A percentile compares a stretch with the other conserved stretches of the same genome.
Evolutionary conservation across 2,329 filamentous ascomycete genomes (phyloP).

Genomic region (Colletotrichum echinochloae): DNA sequence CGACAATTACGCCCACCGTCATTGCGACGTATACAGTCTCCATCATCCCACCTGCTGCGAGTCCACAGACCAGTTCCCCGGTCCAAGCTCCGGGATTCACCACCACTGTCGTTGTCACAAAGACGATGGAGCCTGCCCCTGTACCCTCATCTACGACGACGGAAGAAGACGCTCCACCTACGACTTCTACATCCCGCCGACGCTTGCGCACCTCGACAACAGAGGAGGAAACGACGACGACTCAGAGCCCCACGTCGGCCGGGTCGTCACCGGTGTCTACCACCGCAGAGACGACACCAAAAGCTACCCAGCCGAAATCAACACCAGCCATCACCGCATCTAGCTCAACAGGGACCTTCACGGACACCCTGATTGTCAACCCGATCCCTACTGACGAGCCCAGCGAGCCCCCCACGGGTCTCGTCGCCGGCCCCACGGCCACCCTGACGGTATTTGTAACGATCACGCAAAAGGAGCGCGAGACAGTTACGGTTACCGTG

Average conservation of each 20-base stretch:
- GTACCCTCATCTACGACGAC: conserved; percentile 14
- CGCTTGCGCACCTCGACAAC: conserved; percentile 20
- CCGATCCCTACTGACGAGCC: conserved; percentile 26
- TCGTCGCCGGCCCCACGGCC: background rate
- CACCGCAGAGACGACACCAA: background rate
- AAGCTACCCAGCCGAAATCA: background rate
- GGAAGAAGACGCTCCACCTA: conserved; percentile 24
- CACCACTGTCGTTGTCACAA: conserved; percentile 33
- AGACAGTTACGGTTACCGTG: conserved; percentile 43
- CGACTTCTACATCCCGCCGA: conserved; percentile 19
- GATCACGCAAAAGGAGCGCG: conserved; percentile 48
- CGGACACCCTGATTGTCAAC: conserved; percentile 33
- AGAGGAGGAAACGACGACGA: background rate
- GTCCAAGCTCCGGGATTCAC: conserved; percentile 9
- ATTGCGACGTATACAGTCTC: conserved; percentile 36
- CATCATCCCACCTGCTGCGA: conserved; percentile 20
- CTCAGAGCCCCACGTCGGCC: no score
- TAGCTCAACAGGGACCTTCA: conserved; percentile 16
- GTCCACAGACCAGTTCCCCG: conserved; percentile 8
- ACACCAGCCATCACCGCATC: background rate
- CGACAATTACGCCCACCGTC: conserved; percentile 28
- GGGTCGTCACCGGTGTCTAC: background rate
- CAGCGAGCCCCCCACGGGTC: background rate
- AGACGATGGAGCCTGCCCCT: conserved; percentile 16
- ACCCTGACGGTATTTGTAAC: conserved; percentile 52